These are phyloP conservation scores for Breviolum minutum DNA, from an alignment of 73 alveolate species.

Conservation along the genomic window DNA sequence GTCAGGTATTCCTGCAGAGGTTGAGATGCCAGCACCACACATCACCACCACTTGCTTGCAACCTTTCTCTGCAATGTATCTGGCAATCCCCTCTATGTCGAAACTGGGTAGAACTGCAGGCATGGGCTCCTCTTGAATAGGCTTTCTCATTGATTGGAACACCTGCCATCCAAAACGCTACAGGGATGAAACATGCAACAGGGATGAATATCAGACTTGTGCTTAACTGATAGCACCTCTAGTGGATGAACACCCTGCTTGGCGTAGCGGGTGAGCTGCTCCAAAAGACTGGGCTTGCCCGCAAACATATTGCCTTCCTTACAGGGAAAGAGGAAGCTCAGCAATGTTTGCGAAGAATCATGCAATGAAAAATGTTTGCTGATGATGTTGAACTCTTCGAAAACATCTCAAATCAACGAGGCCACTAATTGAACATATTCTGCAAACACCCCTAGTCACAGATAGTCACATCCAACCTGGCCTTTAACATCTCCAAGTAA, in stretches of 20 bases:
- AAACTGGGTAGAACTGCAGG: conserved; percentile 31
- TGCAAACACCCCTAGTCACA: no score
- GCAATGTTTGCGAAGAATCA: not conserved
- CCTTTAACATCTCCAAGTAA: conserved; percentile 24
- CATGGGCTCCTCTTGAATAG: conserved; percentile 60
- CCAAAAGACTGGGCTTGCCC: not conserved
- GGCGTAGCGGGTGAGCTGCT: conserved; percentile 8
- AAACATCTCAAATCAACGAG: no score
- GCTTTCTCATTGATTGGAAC: conserved; percentile 19
- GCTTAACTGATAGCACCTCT: not conserved
- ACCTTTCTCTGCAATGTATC: conserved; percentile 93
- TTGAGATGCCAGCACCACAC: conserved; percentile 99
- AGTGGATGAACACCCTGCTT: conserved; percentile 36
- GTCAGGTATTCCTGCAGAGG: conserved; percentile 99
- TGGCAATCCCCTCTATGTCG: conserved; percentile 77
- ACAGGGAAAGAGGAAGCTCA: no score
- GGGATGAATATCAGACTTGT: not conserved
- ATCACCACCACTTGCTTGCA: conserved; percentile 97
- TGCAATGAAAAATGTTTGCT: no score
- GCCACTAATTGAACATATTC: no score
- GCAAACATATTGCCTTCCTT: conserved; percentile 28
- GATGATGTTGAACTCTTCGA: no score
- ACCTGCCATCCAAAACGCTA: conserved; percentile 1
- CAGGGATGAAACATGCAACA: not conserved
- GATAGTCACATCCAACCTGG: not conserved